Conservation (phyloP, 2,329 filamentous ascomycete species). For the Uncinocarpus reesii region DNA sequence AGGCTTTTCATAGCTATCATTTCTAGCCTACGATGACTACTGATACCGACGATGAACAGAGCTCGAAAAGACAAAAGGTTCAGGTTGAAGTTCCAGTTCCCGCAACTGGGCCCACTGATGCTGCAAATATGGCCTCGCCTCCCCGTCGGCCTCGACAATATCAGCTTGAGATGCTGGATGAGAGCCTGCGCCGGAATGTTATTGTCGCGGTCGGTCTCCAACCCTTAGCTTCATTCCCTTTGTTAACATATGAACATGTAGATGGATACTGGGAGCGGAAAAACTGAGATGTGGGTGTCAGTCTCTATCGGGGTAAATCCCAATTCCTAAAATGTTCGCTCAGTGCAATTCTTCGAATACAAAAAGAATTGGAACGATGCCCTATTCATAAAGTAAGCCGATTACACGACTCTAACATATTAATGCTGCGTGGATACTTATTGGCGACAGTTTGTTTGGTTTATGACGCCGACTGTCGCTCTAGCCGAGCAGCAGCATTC, state of each 20-base stretch:
- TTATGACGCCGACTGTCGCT: constrained; percentile 58
- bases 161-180: constrained; percentile 65
- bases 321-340: background rate
- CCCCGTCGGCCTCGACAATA: constrained; percentile 45
- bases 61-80: constrained; percentile 1
- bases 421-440: constrained; percentile 12
- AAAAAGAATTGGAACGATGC: constrained; percentile 50
- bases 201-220: constrained; percentile 55
- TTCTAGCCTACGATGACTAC: background rate
- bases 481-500: constrained; percentile 57
- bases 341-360: constrained; percentile 59
- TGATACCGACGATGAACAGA: background rate
- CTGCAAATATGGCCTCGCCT: background rate
- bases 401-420: background rate
- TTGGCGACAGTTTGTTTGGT: constrained; percentile 50
- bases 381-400: constrained; percentile 45
- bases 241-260: constrained; percentile 24
- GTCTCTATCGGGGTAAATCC: background rate
- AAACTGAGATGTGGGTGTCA: constrained; percentile 58
- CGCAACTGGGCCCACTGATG: background rate
- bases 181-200: constrained; percentile 57
- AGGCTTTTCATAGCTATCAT: background rate
- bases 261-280: constrained; percentile 75
- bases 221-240: background rate
- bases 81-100: background rate